Conservation (phyloP, 2,329 filamentous ascomycete species). For the Calonectria henricotiae region DNA sequence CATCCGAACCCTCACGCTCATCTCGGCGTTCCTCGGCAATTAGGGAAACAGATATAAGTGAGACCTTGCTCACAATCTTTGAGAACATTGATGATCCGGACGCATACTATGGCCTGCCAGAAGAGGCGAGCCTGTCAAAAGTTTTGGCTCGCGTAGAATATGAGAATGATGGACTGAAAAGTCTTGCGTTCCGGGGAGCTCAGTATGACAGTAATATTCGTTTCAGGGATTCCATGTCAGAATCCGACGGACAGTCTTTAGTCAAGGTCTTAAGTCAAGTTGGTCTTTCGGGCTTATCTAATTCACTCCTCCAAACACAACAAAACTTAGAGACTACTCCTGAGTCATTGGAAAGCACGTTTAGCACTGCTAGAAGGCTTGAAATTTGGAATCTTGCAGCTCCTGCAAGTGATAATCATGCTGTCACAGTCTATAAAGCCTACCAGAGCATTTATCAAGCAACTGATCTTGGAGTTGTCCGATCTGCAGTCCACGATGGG, state of each 20-base stretch:
- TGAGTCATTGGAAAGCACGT: conserved; percentile 79
- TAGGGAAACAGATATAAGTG: conserved; percentile 71
- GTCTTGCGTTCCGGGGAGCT: conserved; percentile 90
- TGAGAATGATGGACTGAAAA: conserved; percentile 89
- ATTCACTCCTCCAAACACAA: conserved; percentile 82
- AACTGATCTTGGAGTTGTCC: conserved; percentile 69
- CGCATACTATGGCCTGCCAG: conserved; percentile 92
- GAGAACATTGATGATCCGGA: conserved; percentile 96
- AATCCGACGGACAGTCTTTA: conserved; percentile 77
- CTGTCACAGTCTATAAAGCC: conserved; percentile 82
- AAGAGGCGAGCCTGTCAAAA: conserved; percentile 82
- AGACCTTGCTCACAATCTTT: conserved; percentile 86
- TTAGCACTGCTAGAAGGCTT: conserved; percentile 84
- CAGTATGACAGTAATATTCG: conserved; percentile 90
- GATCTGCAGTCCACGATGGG: conserved; percentile 75
- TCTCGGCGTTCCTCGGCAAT: conserved; percentile 79
- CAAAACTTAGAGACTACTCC: conserved; percentile 73
- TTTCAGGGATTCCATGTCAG: conserved; percentile 69
- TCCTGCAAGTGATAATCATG: conserved; percentile 75
- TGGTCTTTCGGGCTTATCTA: conserved; percentile 88
- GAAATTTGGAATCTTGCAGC: conserved; percentile 94
- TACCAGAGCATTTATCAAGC: conserved; percentile 86
- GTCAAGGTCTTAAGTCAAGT: conserved; percentile 85
- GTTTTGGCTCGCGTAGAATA: conserved; percentile 90
- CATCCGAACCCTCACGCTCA: conserved; percentile 70